phyloP scores from a whole-genome alignment of 2,329 filamentous ascomycete genomes.

The Ceratocystis eucalypticola region DNA sequence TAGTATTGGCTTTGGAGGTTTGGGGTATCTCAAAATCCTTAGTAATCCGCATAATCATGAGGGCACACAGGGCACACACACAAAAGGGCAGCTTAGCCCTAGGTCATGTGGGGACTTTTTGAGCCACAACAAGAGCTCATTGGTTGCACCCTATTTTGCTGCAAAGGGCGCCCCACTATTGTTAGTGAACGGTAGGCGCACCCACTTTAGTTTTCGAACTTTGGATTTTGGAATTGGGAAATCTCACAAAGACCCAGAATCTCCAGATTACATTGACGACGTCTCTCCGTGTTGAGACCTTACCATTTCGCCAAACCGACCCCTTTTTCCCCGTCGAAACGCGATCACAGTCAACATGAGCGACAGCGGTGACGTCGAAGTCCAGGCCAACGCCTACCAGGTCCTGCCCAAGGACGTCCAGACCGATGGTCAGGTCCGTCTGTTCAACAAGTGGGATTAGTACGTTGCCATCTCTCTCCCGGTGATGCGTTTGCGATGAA shows the following conservation, averaged over 20 bases:
- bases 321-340: constrained; percentile 20
- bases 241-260: constrained; percentile 20
- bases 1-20: constrained; percentile 19
- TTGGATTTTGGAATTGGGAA: constrained; percentile 19
- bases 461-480: constrained; percentile 16
- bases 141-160: constrained; percentile 28
- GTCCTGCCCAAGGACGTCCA: constrained; percentile 88
- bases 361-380: constrained; percentile 88
- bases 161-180: constrained; percentile 26
- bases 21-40: constrained; percentile 15
- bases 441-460: constrained; percentile 96
- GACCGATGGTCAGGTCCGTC: constrained; percentile 85
- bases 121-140: constrained; percentile 26
- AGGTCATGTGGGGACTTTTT: constrained; percentile 27
- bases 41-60: constrained; percentile 18
- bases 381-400: constrained; percentile 62
- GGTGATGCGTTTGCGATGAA: constrained; percentile 12
- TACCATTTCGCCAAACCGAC: constrained; percentile 28
- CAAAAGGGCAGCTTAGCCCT: constrained; percentile 32
- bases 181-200: constrained; percentile 18
- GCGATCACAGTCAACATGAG: constrained; percentile 52
- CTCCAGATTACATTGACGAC: constrained; percentile 19
- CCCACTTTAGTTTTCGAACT: constrained; percentile 19
- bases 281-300: constrained; percentile 19
- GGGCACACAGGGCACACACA: constrained; percentile 20